Conservation (phyloP, 257 asterid genomes). For the Solanum pinnatisectum region DNA sequence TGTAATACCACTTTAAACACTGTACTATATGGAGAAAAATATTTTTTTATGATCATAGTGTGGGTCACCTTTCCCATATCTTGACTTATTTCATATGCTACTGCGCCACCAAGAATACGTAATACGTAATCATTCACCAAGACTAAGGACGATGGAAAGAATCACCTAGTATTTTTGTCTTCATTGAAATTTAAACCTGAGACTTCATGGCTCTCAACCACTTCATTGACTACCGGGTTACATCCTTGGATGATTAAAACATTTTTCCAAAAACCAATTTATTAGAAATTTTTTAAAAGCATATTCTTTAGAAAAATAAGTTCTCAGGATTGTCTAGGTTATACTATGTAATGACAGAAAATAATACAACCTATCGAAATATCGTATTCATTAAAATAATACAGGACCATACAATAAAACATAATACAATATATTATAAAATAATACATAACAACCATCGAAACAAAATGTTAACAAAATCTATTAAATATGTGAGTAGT, state of each 20-base stretch:
- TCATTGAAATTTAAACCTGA: too few species aligned
- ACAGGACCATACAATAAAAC: too few species aligned
- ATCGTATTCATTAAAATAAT: too few species aligned
- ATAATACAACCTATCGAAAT: neutral
- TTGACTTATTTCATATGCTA: neutral
- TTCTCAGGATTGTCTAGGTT: neutral
- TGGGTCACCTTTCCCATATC: neutral
- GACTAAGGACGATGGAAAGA: neutral
- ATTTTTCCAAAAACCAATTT: neutral
- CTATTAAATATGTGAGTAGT: too few species aligned
- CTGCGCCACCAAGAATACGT: fast-evolving
- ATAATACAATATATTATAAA: too few species aligned
- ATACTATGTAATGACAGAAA: neutral
- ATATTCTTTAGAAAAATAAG: neutral
- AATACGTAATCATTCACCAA: neutral
- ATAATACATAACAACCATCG: too few species aligned
- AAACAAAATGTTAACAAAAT: too few species aligned
- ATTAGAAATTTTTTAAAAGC: neutral
- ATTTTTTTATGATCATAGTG: neutral
- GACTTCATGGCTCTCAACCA: neutral
- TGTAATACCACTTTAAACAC: neutral
- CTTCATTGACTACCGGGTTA: neutral
- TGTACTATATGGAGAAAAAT: neutral
- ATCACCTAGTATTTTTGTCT: neutral
- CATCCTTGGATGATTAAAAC: neutral